These are phyloP conservation scores for Diaporthe aspalathi DNA, from an alignment of 2,329 filamentous ascomycete species.

Conservation along the genomic window DNA sequence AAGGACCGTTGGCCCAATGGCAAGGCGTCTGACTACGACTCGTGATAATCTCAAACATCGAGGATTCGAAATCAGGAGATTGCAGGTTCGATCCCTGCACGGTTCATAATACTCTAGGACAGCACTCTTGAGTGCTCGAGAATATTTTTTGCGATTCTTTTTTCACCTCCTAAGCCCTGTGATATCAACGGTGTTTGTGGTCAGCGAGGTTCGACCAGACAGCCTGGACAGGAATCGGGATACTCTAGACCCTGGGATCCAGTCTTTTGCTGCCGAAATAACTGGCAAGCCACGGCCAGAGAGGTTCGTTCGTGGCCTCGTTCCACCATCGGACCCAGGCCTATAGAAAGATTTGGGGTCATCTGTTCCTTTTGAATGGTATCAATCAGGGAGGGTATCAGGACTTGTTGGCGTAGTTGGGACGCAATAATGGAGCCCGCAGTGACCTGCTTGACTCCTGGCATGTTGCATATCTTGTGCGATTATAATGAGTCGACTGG, in stretches of 20 bases:
- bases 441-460: not conserved
- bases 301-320: not conserved
- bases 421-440: not conserved
- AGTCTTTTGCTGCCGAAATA: too few species aligned
- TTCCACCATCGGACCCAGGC: not conserved
- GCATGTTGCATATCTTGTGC: too few species aligned
- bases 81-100: conserved; percentile 40
- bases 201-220: not conserved
- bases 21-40: conserved; percentile 58
- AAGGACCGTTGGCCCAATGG: conserved; percentile 50
- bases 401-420: not conserved
- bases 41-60: not conserved
- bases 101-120: conserved; percentile 28
- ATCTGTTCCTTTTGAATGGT: not conserved
- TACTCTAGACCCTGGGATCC: not conserved
- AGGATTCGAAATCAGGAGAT: conserved; percentile 35
- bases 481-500: not conserved
- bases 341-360: not conserved
- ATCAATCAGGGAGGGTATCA: not conserved
- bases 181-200: not conserved
- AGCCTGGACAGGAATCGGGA: too few species aligned
- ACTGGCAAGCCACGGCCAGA: too few species aligned
- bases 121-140: not conserved
- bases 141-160: not conserved
- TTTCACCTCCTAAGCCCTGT: not conserved